These are phyloP conservation scores for Leccinum solheimii DNA, from an alignment of 1,284 basidiomycete species.

Conservation along the genomic window DNA sequence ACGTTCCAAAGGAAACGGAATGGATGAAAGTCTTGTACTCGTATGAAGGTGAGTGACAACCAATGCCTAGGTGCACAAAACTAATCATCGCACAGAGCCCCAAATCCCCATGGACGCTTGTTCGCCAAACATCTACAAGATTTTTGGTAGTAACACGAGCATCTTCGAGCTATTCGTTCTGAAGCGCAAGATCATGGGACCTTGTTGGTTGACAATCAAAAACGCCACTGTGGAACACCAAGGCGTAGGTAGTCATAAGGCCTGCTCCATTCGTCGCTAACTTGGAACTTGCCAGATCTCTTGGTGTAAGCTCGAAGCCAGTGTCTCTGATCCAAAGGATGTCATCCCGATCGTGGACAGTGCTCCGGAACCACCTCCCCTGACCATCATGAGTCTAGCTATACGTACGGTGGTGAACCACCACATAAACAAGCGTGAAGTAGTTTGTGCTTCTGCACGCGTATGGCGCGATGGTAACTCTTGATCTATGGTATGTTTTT, in stretches of 20 bases:
- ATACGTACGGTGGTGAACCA: slow-evolving; percentile 94
- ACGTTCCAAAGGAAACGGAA: slow-evolving; percentile 75
- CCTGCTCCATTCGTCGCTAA: slow-evolving; percentile 1
- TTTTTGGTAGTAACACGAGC: slow-evolving; percentile 92
- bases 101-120: slow-evolving; percentile 71
- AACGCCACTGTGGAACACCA: slow-evolving; percentile 71
- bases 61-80: not conserved
- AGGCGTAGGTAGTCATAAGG: slow-evolving; percentile 54
- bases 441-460: slow-evolving; percentile 83
- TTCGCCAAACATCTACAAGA: slow-evolving; percentile 82
- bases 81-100: slow-evolving; percentile 40
- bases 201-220: slow-evolving; percentile 93
- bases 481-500: not conserved
- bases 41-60: slow-evolving; percentile 62
- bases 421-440: slow-evolving; percentile 89
- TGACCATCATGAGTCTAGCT: slow-evolving; percentile 90
- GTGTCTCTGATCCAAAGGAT: slow-evolving; percentile 83
- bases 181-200: slow-evolving; percentile 98
- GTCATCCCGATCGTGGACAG: slow-evolving; percentile 81
- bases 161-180: slow-evolving; percentile 95
- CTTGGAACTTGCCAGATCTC: slow-evolving; percentile 58
- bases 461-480: slow-evolving; percentile 86
- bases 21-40: slow-evolving; percentile 95
- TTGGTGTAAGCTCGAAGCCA: slow-evolving; percentile 96
- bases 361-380: slow-evolving; percentile 83